Conservation (phyloP, 2,329 filamentous ascomycete genomes). For the Alternaria triticimaculans region DNA sequence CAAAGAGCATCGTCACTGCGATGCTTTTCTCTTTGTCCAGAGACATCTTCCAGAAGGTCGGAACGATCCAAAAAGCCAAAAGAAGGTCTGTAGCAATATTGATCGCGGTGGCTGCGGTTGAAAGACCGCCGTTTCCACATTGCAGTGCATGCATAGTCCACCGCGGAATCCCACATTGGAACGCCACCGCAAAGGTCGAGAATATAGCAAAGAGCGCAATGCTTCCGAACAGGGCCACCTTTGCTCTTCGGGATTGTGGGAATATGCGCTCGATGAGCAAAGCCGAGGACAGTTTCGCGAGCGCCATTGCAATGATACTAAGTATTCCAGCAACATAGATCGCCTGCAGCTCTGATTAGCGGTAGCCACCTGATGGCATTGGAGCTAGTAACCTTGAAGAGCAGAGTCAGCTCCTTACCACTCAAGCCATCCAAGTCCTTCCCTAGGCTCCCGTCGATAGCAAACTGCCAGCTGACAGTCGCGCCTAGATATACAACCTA, state of each 20-base stretch:
- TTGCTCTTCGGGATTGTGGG: slow-evolving; percentile 17
- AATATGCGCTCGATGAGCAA: slow-evolving; percentile 27
- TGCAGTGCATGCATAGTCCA: slow-evolving; percentile 10
- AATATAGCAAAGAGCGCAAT: slow-evolving; percentile 20
- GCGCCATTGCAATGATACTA: slow-evolving; percentile 17
- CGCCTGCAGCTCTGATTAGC: slow-evolving; percentile 13
- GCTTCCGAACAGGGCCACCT: slow-evolving; percentile 16
- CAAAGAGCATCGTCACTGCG: slow-evolving; percentile 21
- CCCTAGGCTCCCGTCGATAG: slow-evolving; percentile 25
- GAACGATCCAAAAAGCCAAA: slow-evolving; percentile 34
- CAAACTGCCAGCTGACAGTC: slow-evolving; percentile 21
- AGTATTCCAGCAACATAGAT: slow-evolving; percentile 19
- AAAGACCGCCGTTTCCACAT: slow-evolving; percentile 20
- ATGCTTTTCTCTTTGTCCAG: slow-evolving; percentile 16
- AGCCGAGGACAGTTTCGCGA: slow-evolving; percentile 25
- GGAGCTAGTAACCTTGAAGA: slow-evolving; percentile 20
- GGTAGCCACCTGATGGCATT: not conserved
- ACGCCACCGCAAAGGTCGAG: slow-evolving; percentile 18
- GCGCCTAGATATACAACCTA: slow-evolving; percentile 21
- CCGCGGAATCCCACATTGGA: slow-evolving; percentile 25
- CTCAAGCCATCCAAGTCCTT: slow-evolving; percentile 8
- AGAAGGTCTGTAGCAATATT: slow-evolving; percentile 33
- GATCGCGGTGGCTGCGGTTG: slow-evolving; percentile 23
- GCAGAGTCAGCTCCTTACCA: slow-evolving; percentile 4
- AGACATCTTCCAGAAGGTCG: slow-evolving; percentile 27